Conservation (phyloP, 345 rosid species). For the Aurinia saxatilis region DNA sequence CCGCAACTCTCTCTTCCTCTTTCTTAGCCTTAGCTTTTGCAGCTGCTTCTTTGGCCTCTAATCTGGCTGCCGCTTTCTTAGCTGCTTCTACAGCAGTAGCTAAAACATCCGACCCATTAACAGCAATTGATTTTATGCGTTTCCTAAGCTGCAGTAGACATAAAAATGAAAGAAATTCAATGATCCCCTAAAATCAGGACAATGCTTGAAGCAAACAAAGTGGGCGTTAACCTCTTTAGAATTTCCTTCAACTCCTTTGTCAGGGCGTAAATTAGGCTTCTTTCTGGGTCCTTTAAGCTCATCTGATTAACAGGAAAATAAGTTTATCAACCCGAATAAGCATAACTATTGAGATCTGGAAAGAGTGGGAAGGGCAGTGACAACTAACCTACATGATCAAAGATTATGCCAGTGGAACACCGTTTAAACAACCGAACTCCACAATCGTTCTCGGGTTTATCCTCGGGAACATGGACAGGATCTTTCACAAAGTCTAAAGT, state of each 20-base stretch:
- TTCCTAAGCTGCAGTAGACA: slow-evolving; percentile 46
- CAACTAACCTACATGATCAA: slow-evolving; percentile 54
- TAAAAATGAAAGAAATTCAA: neutral
- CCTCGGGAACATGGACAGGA: slow-evolving; percentile 22
- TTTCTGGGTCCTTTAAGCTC: slow-evolving; percentile 54
- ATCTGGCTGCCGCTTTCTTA: slow-evolving; percentile 46
- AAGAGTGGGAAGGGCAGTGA: neutral
- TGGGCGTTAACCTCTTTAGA: slow-evolving; percentile 45
- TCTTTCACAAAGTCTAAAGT: slow-evolving; percentile 43
- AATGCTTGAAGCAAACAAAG: slow-evolving; percentile 1
- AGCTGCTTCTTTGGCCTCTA: slow-evolving; percentile 54
- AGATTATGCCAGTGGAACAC: slow-evolving; percentile 60
- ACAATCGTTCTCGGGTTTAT: slow-evolving; percentile 29
- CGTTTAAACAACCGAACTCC: slow-evolving; percentile 66
- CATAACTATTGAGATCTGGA: neutral
- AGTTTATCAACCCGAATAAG: neutral
- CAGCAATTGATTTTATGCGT: slow-evolving; percentile 43
- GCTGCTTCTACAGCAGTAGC: slow-evolving; percentile 49
- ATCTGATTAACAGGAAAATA: slow-evolving; percentile 32
- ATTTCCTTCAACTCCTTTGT: slow-evolving; percentile 39
- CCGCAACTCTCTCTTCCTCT: slow-evolving; percentile 75
- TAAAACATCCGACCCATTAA: slow-evolving; percentile 60
- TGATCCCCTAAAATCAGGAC: neutral
- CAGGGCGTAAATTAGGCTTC: slow-evolving; percentile 72
- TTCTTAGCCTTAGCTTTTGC: slow-evolving; percentile 68